Base-by-base conservation (phyloP, 805 yeast species). In the Cyberlindnera mississippiensis region DNA sequence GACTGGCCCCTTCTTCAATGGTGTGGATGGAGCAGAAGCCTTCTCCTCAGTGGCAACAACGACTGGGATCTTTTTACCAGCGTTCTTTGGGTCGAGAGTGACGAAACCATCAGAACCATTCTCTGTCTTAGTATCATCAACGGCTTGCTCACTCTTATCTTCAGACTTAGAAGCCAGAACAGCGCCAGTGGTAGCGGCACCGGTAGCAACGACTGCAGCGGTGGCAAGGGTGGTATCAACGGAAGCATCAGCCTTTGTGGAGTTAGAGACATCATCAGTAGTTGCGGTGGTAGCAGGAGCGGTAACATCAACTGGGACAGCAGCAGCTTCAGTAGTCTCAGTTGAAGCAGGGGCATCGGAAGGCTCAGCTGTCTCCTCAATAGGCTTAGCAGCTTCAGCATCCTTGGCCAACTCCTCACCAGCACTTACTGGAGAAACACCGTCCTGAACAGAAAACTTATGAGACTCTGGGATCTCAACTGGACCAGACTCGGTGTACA, bases 31-130 rank as follows among this genome's bases (percentile, higher is more conserved):
- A 26, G 20, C 40, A 31, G 17, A 20, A 5, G 44, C 14, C 2
- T 36, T 22, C 28, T 38, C 27, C 10, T 28, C 28, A 27, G 31
- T 19, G 17, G 30, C 40, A 15, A 40, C 42, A 19, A 33, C 14
- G 14, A 40, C 42, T 15, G 36, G 15, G 15, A 35, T 34, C 16
- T 29, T 19, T 35, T 37, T 43, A 15, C 51, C 50, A 8, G 49
- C 41, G 15, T 47, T 33, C 37, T 52, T 52, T 36, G 59, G 59
- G 28, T 54, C 57, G 27, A 54, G 39, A 33, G 56, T 51, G 16
- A 43, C 30, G 38, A 45, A 48, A 11, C 15, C 35, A 9, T 30
- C 38, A n/a, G 33, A 31, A 5, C 12, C 31, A 12, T 35, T 30
- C 22, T n/a, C 37, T 33, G 38, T 30, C 12, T 17, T 20, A 14